These are phyloP conservation scores for Aegilops bicornis DNA, from an alignment of 176 grass and related monocot genomes.

Conservation along the genomic window DNA sequence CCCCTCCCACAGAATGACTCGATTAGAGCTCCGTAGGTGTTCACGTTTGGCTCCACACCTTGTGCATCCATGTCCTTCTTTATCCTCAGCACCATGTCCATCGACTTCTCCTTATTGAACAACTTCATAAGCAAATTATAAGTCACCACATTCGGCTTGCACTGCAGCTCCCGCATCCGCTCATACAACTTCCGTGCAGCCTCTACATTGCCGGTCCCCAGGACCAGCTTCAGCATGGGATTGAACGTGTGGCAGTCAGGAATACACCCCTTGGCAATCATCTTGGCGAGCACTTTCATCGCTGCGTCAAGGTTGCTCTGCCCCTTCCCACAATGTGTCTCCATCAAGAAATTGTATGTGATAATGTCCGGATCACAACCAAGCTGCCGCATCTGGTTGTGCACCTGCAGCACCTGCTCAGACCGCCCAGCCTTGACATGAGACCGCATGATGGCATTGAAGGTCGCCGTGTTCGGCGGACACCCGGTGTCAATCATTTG, in stretches of 20 bases:
- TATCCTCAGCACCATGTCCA: slow-evolving; percentile 92
- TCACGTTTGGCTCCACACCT: slow-evolving; percentile 67
- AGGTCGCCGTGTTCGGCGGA: slow-evolving; percentile 64
- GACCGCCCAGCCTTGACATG: slow-evolving; percentile 75
- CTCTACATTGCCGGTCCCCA: slow-evolving; percentile 51
- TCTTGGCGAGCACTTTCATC: slow-evolving; percentile 71
- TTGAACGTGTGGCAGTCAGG: slow-evolving; percentile 90
- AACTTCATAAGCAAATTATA: slow-evolving; percentile 79
- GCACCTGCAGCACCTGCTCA: slow-evolving; percentile 83
- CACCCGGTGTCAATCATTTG: slow-evolving; percentile 84
- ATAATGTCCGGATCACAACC: slow-evolving; percentile 78
- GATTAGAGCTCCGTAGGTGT: slow-evolving; percentile 65
- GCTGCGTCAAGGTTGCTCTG: slow-evolving; percentile 86
- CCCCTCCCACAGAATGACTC: slow-evolving; percentile 71
- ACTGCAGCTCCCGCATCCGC: slow-evolving; percentile 69
- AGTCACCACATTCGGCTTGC: slow-evolving; percentile 71
- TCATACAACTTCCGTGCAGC: slow-evolving; percentile 64
- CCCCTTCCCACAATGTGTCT: slow-evolving; percentile 71
- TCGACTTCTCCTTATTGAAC: slow-evolving; percentile 78
- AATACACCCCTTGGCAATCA: slow-evolving; percentile 62
- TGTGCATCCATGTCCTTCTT: slow-evolving; percentile 80
- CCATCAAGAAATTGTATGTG: slow-evolving; percentile 92
- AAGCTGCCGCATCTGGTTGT: slow-evolving; percentile 85
- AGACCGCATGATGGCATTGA: slow-evolving; percentile 74
- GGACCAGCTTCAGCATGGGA: slow-evolving; percentile 64